These are phyloP conservation scores for Pythium phragmitis DNA, from an alignment of 352 stramenopile species.

Conservation along the genomic window DNA sequence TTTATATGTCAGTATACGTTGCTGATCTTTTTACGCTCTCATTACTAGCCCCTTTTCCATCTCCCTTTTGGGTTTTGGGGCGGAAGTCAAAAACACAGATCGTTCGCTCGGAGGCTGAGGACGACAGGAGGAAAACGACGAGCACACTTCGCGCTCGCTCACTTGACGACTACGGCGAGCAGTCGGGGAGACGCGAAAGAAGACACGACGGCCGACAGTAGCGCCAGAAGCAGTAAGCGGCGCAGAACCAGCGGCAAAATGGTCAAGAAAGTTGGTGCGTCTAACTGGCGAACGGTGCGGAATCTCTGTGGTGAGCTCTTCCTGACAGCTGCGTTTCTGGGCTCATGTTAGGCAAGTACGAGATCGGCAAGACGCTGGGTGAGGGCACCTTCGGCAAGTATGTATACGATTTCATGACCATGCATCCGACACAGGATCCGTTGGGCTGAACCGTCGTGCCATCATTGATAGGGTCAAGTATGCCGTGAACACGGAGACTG, in stretches of 20 bases:
- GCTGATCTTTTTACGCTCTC: constrained; percentile 9
- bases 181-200: background rate
- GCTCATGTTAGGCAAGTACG: constrained; percentile 90
- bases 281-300: background rate
- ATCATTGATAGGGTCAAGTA: constrained; percentile 84
- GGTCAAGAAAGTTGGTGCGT: constrained; percentile 65
- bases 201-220: background rate
- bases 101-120: background rate
- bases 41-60: constrained; percentile 18
- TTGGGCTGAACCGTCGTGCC: background rate
- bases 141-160: constrained; percentile 1
- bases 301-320: background rate
- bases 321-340: constrained; percentile 5
- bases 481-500: constrained; percentile 94
- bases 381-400: constrained; percentile 97
- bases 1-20: constrained; percentile 31
- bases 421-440: background rate
- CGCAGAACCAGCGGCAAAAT: constrained; percentile 28
- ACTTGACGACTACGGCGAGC: constrained; percentile 15
- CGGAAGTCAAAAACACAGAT: constrained; percentile 19
- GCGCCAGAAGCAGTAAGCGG: constrained; percentile 17
- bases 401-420: constrained; percentile 23
- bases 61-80: constrained; percentile 1
- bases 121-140: background rate
- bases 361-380: constrained; percentile 95